A percentile compares a stretch with the other conserved stretches of the same genome.
Conservation (phyloP, 352 stramenopile species). For the Phytophthora megakarya region DNA sequence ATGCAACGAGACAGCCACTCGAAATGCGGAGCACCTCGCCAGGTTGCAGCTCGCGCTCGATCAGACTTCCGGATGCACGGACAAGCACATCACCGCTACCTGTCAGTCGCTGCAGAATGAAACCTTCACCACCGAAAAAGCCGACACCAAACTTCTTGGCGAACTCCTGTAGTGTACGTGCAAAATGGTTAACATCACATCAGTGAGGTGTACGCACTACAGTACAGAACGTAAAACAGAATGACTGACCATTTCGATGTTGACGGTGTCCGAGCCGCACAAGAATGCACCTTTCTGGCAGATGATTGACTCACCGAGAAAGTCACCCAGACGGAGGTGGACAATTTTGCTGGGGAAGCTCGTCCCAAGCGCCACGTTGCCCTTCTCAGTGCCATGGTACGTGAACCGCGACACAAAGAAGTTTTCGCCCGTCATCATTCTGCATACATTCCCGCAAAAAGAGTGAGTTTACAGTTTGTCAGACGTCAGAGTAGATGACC, state of each 20-base stretch:
- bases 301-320: conserved; percentile 83
- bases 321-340: conserved; percentile 87
- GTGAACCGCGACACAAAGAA: conserved; percentile 83
- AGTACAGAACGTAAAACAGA: not conserved
- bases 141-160: conserved; percentile 89
- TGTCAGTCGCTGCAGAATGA: conserved; percentile 93
- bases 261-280: conserved; percentile 89
- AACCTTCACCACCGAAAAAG: conserved; percentile 96
- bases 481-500: conserved; percentile 51
- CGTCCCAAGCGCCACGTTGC: conserved; percentile 90
- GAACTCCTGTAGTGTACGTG: conserved; percentile 66
- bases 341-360: conserved; percentile 92
- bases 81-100: conserved; percentile 92
- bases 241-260: conserved; percentile 88
- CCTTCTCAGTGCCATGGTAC: conserved; percentile 61
- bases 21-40: conserved; percentile 92
- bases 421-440: conserved; percentile 80
- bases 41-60: conserved; percentile 83
- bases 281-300: conserved; percentile 94
- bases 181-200: not conserved
- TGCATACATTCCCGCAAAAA: conserved; percentile 24
- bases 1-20: conserved; percentile 92
- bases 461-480: not conserved
- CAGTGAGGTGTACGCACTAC: not conserved
- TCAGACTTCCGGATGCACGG: conserved; percentile 89